These are phyloP conservation scores for Alternaria arborescens DNA, from an alignment of 2,329 filamentous ascomycete genomes.

Conservation along the genomic window DNA sequence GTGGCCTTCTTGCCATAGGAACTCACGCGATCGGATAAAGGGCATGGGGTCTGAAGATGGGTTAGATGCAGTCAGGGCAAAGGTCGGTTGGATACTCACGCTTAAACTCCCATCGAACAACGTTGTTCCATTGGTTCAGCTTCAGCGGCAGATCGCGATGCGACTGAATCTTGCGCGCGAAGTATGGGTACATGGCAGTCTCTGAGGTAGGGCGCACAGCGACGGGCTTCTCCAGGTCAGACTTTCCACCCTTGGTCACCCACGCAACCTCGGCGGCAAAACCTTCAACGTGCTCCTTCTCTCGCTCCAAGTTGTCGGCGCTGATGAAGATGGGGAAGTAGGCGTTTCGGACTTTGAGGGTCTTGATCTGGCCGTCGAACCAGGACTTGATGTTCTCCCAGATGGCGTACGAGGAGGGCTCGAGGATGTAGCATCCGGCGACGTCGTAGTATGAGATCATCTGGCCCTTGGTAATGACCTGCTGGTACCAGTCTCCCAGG, in stretches of 20 bases:
- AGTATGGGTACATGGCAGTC: conserved; percentile 95
- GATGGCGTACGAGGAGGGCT: conserved; percentile 71
- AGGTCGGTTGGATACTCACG: conserved; percentile 45
- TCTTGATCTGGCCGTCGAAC: conserved; percentile 77
- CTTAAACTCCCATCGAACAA: conserved; percentile 97
- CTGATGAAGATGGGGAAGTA: conserved; percentile 95
- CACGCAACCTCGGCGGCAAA: conserved; percentile 93
- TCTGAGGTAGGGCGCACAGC: conserved; percentile 75
- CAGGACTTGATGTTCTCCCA: conserved; percentile 71
- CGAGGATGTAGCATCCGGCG: conserved; percentile 71
- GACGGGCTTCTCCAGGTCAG: conserved; percentile 83
- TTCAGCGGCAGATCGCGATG: conserved; percentile 93
- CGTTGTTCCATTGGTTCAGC: conserved; percentile 98
- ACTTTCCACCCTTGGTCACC: conserved; percentile 91
- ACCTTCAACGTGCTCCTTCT: conserved; percentile 97
- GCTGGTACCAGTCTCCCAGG: conserved; percentile 96
- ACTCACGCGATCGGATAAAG: conserved; percentile 88
- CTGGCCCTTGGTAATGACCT: conserved; percentile 95
- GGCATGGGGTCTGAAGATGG: conserved; percentile 61
- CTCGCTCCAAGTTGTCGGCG: conserved; percentile 77
- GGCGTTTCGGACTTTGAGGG: conserved; percentile 90
- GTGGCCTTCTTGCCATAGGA: conserved; percentile 98
- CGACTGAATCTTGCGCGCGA: conserved; percentile 94
- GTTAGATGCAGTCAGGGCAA: conserved; percentile 1
- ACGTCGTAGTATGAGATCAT: conserved; percentile 99